phyloP scores from a whole-genome alignment of 2,329 filamentous ascomycete genomes.

The Triangularia verruculosa region DNA sequence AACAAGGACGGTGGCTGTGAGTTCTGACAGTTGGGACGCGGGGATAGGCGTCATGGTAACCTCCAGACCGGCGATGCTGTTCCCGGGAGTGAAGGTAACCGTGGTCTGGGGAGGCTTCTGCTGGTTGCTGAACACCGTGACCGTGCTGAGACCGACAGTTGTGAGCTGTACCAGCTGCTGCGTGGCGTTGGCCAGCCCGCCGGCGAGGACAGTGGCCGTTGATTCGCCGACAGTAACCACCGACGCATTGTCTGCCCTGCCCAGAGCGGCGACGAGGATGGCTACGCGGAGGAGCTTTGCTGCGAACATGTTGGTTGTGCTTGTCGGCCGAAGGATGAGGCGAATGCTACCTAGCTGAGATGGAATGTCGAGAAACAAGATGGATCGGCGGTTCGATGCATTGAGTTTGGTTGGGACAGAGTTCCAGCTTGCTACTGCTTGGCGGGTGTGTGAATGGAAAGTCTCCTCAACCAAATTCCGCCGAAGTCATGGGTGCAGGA shows the following conservation, averaged over 20 bases:
- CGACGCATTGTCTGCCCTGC: not conserved
- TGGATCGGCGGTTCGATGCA: not conserved
- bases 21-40: not conserved
- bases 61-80: not conserved
- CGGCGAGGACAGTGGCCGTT: not conserved
- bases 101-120: not conserved
- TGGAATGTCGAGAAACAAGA: not conserved
- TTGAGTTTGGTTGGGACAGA: not conserved
- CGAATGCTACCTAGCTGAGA: not conserved
- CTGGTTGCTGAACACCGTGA: slow-evolving; percentile 11
- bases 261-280: slow-evolving; percentile 1
- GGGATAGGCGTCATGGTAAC: not conserved
- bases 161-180: slow-evolving; percentile 7
- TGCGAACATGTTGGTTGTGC: not conserved
- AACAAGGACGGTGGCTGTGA: not conserved
- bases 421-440: not conserved
- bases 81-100: slow-evolving; percentile 10
- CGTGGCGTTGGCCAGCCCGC: not conserved
- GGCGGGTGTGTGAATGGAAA: not conserved
- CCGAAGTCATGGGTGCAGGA: not conserved
- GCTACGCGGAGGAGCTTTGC: slow-evolving; percentile 1
- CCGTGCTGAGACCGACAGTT: slow-evolving; percentile 13
- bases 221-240: not conserved
- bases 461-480: not conserved
- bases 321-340: not conserved